These are phyloP conservation scores for Caloboletus firmus DNA, from an alignment of 1,284 basidiomycete species.

Conservation along the genomic window DNA sequence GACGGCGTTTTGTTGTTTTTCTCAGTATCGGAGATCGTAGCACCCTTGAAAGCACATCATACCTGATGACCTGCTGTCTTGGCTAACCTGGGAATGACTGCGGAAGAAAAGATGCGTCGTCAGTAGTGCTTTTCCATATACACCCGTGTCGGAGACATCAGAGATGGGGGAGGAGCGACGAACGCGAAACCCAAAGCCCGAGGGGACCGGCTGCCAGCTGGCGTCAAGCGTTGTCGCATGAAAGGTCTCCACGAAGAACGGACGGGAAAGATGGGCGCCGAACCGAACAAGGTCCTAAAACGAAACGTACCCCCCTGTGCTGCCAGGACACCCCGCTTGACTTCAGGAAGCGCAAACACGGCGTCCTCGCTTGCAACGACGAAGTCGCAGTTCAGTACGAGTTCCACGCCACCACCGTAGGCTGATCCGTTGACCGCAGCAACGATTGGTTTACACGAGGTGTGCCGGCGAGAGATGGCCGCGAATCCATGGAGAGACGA, in stretches of 20 bases:
- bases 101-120: background rate
- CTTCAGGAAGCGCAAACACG: slow-evolving; percentile 79
- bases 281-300: background rate
- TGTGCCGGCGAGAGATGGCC: slow-evolving; percentile 66
- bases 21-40: slow-evolving; percentile 32
- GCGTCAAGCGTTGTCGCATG: background rate
- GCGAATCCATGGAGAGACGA: slow-evolving; percentile 68
- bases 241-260: background rate
- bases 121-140: slow-evolving; percentile 18
- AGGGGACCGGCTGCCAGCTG: background rate
- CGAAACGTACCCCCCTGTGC: slow-evolving; percentile 63
- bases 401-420: slow-evolving; percentile 80
- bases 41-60: slow-evolving; percentile 24
- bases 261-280: background rate
- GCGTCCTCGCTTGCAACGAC: slow-evolving; percentile 75
- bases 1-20: slow-evolving; percentile 9
- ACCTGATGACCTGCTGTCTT: slow-evolving; percentile 71
- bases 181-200: background rate
- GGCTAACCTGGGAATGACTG: slow-evolving; percentile 65
- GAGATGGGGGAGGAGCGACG: background rate
- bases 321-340: slow-evolving; percentile 77
- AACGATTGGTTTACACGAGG: slow-evolving; percentile 74
- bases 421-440: slow-evolving; percentile 81
- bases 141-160: slow-evolving; percentile 1
- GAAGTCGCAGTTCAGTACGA: slow-evolving; percentile 80